A percentile compares a stretch with the other conserved stretches of the same genome.
Conservation (phyloP, 2,329 filamentous ascomycete species). For the Ophiostoma ulmi region DNA sequence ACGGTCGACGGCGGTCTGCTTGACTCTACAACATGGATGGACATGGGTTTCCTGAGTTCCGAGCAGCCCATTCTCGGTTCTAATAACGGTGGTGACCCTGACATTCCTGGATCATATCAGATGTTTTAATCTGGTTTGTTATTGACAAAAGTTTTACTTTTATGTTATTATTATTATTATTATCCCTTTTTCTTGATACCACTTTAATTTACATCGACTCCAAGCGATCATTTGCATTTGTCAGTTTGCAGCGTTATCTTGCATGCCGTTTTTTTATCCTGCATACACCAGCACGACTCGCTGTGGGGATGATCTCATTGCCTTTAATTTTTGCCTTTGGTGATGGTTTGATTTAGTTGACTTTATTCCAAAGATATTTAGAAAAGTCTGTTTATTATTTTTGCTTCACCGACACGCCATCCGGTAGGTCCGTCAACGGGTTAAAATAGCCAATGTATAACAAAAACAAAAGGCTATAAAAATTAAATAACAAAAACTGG, state of each 20-base stretch:
- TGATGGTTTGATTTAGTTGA: too few relatives aligned
- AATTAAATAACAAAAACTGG: background rate
- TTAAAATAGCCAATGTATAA: background rate
- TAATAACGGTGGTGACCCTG: slow-evolving; percentile 9
- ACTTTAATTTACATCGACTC: background rate
- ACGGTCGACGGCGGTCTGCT: slow-evolving; percentile 26
- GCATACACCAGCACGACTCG: background rate
- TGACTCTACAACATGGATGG: slow-evolving; percentile 28
- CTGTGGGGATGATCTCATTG: too few relatives aligned
- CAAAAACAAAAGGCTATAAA: background rate
- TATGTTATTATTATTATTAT: background rate
- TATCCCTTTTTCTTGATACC: background rate
- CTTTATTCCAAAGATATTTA: background rate
- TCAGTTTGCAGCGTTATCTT: background rate
- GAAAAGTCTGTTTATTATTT: background rate
- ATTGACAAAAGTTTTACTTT: background rate
- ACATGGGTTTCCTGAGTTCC: slow-evolving; percentile 27
- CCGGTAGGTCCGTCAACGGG: background rate
- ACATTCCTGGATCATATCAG: slow-evolving; percentile 15
- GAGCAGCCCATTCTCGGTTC: slow-evolving; percentile 26
- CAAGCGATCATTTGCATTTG: background rate
- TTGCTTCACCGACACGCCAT: background rate
- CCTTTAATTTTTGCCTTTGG: too few relatives aligned
- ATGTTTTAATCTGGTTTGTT: slow-evolving; percentile 15
- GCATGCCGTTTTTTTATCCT: background rate